These are phyloP conservation scores for Solanum tarijense DNA, from an alignment of 257 asterid species.

Conservation along the genomic window DNA sequence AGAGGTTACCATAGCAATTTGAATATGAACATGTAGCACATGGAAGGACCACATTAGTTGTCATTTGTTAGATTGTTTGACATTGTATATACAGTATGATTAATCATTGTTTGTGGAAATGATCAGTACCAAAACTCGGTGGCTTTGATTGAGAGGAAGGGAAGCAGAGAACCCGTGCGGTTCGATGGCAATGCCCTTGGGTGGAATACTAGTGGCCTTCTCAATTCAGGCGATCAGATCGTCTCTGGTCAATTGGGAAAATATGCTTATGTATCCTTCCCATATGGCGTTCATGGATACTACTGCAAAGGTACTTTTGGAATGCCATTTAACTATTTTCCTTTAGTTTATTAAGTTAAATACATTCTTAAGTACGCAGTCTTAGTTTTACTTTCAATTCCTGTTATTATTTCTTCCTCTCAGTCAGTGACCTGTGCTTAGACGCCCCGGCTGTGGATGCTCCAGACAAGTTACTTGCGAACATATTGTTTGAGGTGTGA, in stretches of 20 bases:
- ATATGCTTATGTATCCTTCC: constrained; percentile 75
- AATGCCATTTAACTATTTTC: neutral
- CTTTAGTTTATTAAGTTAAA: neutral
- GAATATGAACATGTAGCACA: neutral
- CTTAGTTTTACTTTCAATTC: neutral
- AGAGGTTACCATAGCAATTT: neutral
- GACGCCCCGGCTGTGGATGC: constrained; percentile 52
- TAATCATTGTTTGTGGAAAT: constrained; percentile 14
- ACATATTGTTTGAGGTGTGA: constrained; percentile 75
- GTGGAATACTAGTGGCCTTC: constrained; percentile 34
- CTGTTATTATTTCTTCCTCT: constrained; percentile 3
- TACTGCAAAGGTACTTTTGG: constrained; percentile 62
- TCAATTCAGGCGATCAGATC: constrained; percentile 71
- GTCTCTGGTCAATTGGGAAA: constrained; percentile 52
- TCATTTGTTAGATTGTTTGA: neutral
- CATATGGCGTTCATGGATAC: constrained; percentile 43
- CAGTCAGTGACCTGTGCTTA: constrained; percentile 65
- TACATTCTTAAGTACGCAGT: neutral
- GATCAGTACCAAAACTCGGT: constrained; percentile 49
- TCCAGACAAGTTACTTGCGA: constrained; percentile 51
- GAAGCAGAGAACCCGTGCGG: constrained; percentile 47
- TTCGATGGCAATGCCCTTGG: constrained; percentile 55
- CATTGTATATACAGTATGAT: neutral
- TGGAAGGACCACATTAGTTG: neutral
- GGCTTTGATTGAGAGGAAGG: constrained; percentile 60